Base-by-base conservation (phyloP, 2,329 filamentous ascomycete genomes). In the Talaromyces albobiverticillius region DNA sequence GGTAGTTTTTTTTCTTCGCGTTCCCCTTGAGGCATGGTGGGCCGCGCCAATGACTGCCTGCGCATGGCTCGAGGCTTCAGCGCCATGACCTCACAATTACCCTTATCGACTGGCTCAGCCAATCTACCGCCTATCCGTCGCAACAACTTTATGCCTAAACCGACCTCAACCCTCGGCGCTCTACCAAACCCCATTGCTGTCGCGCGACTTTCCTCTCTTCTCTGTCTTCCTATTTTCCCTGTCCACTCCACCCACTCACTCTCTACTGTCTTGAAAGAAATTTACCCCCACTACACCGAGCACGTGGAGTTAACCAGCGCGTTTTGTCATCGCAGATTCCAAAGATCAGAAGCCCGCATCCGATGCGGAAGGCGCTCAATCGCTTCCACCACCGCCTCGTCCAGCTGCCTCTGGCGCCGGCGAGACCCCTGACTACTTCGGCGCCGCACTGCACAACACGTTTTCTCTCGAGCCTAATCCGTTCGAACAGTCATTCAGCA, bases 401-500 rank as follows among this genome's bases (percentile, higher is more conserved):
- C 75, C 76, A 52, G 68, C 70, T 49, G 64, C 63, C 46, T 82
- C 85, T 53, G 75, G 75, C 59, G 73, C 76, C 55, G 71, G 74
- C 53, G 80, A 84, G 62, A 82, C 82, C 8, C 80, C 84, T 45
- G 87, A 90, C 66, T 90, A 88, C 72, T 90, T 90, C 70, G 81
- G 82, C 50, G n/a, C n/a, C n/a, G 79, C 77, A 55, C 77, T 82
- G 59, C 80, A 81, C 62, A 75, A 74, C 64, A 71, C 68, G 34
- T 78, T 71, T 71, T 84, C 72, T 67, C 78, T 69, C 76, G 94
- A 97, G 77, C 91, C 91, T 57, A 97, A 99, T 73, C 93, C 94
- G 8, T 97, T 99, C 67, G 94, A 97, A 71, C 90, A 94, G 73
- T 96, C 93, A 6, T 99, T 99, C 70, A 86, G 84, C 40, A 80